phyloP scores from a whole-genome alignment of 1,139 yeast species.

The Arxiozyma slooffiae region DNA sequence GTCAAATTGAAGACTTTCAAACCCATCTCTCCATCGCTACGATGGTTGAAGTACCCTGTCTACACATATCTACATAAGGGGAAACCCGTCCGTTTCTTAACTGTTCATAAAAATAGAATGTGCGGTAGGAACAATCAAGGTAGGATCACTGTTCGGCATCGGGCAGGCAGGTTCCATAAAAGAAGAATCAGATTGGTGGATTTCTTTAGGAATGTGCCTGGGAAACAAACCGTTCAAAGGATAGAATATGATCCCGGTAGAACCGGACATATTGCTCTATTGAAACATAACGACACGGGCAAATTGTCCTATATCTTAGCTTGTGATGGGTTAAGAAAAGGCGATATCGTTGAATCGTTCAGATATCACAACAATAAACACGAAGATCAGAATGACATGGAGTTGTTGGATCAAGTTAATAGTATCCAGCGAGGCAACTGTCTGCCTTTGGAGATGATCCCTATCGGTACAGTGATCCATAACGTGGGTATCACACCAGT shows the following conservation, averaged over 20 bases:
- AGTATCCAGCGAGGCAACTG: slow-evolving; percentile 85
- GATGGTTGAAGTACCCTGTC: slow-evolving; percentile 83
- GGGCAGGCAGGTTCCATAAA: slow-evolving; percentile 89
- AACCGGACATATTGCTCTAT: slow-evolving; percentile 83
- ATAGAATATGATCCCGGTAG: slow-evolving; percentile 96
- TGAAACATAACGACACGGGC: slow-evolving; percentile 55
- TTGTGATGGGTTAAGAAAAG: slow-evolving; percentile 84
- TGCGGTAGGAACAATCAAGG: slow-evolving; percentile 93
- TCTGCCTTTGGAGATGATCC: slow-evolving; percentile 82
- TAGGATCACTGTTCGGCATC: slow-evolving; percentile 79
- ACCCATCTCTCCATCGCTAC: slow-evolving; percentile 77
- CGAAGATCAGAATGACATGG: neutral
- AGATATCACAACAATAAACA: slow-evolving; percentile 52
- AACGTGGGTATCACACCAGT: slow-evolving; percentile 65
- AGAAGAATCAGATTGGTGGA: slow-evolving; percentile 80
- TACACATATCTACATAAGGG: slow-evolving; percentile 85
- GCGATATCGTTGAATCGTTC: slow-evolving; percentile 83
- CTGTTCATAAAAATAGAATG: slow-evolving; percentile 60
- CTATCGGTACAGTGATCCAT: slow-evolving; percentile 85
- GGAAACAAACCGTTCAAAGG: slow-evolving; percentile 71
- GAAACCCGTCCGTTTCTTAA: slow-evolving; percentile 64
- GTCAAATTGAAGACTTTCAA: slow-evolving; percentile 67
- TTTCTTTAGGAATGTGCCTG: slow-evolving; percentile 54
- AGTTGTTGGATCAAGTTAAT: slow-evolving; percentile 37
- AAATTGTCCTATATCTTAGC: slow-evolving; percentile 75